Evolutionary conservation across 179 eudicot genomes (phyloP), one percentile per base, ranked within the genome.

Genomic region (Beta lomatogona): DNA sequence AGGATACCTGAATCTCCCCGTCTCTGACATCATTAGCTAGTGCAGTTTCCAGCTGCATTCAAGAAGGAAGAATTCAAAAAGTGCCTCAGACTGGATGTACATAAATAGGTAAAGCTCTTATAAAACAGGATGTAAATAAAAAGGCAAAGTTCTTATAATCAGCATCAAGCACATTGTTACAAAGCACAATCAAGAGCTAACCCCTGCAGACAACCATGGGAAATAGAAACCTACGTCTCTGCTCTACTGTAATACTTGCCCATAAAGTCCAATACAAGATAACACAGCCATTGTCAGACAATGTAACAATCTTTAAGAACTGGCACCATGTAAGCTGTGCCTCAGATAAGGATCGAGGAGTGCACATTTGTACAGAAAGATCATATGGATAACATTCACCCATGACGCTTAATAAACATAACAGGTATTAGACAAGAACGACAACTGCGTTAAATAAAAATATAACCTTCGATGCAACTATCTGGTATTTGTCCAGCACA

Each of bases 401-500:
- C 50, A 11, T n/a, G 16, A 9, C 41, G 21, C 18, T 48, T 12
- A 75, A 80, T 54, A 6, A 6, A 65, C 11, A 71, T 54, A 77
- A 53, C 50, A 36, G 57, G 19, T 9, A 18, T 9, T 16, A 79
- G 53, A 48, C 13, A 19, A 61, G 18, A 73, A 79, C 3, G 31
- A 79, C 50, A 55, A 66, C 69, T 12, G 54, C 58, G 36, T 64
- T 57, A 65, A 36, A 12, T 18, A 52, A 6, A 52, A 52, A 4
- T 44, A 77, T 72, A 15, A 94, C 99, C 99, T 95, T 93, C 88
- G 88, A 88, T 16, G 93, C 92, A 78, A 95, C 85, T 50, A 85
- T 64, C 86, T 94, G 92, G 84, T 92, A 96, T 83, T 96, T 91
- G 71, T 95, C 97, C 90, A 97, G 78, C 55, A 93, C 98, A 60